Percentiles rank a stretch among this genome's conserved stretches.
These are phyloP conservation scores for Coniochaeta hoffmannii DNA, from an alignment of 2,329 filamentous ascomycete species.

Conservation along the genomic window DNA sequence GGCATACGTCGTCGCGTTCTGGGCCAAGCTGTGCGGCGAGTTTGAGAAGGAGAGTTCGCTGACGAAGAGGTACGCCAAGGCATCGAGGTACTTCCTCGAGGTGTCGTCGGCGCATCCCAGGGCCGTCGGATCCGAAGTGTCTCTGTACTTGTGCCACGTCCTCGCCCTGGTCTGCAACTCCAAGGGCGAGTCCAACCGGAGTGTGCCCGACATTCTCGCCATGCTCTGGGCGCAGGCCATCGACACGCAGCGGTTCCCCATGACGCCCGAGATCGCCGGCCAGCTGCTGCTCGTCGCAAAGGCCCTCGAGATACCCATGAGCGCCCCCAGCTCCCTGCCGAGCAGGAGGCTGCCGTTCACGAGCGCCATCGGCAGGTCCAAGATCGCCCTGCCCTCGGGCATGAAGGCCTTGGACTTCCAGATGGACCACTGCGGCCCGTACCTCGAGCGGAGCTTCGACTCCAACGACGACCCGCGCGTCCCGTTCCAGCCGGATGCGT, in stretches of 20 bases:
- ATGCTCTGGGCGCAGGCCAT: conserved; percentile 12
- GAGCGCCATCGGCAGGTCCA: conserved; percentile 2
- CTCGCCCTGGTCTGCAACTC: conserved; percentile 11
- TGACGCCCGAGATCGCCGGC: conserved; percentile 6
- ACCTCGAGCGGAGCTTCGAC: conserved; percentile 68
- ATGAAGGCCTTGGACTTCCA: conserved; percentile 46
- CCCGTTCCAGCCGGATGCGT: conserved; percentile 64
- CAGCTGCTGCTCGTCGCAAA: conserved; percentile 8
- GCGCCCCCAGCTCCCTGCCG: background rate
- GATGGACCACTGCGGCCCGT: conserved; percentile 61
- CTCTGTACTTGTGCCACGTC: conserved; percentile 27
- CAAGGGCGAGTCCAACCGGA: background rate
- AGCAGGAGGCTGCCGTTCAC: conserved; percentile 4
- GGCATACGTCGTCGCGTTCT: conserved; percentile 28
- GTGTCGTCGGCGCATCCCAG: conserved; percentile 25
- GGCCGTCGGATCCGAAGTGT: conserved; percentile 24
- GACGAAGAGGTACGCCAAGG: conserved; percentile 38
- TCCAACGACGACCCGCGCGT: conserved; percentile 61
- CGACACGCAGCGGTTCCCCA: background rate
- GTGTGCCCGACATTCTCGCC: conserved; percentile 7
- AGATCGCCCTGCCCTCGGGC: background rate
- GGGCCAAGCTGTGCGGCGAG: conserved; percentile 34
- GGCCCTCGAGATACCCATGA: conserved; percentile 9
- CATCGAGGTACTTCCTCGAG: conserved; percentile 36
- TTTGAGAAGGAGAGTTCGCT: conserved; percentile 37